A percentile compares a stretch with the other conserved stretches of the same genome.
phyloP scores from a whole-genome alignment of 768 basidiomycete genomes.

The Asterophora parasitica region DNA sequence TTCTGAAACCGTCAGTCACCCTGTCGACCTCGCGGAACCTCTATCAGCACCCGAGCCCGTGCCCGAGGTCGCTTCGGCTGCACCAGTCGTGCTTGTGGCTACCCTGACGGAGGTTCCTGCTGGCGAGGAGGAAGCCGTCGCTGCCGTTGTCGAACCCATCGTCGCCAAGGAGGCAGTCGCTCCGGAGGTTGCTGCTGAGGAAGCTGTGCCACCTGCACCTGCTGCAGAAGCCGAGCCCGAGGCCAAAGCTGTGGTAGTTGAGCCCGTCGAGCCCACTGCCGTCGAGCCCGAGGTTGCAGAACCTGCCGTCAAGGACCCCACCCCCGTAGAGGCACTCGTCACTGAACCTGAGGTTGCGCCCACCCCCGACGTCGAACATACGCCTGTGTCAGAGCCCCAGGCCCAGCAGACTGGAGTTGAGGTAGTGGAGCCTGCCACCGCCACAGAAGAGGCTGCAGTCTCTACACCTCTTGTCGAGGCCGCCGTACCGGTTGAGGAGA shows the following conservation, averaged over 20 bases:
- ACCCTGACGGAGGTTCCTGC: too few relatives aligned
- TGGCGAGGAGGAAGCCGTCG: not conserved
- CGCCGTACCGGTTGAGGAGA: not conserved
- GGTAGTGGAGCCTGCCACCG: not conserved
- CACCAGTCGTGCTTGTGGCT: too few relatives aligned
- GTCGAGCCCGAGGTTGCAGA: not conserved
- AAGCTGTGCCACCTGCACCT: not conserved
- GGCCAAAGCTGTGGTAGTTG: not conserved
- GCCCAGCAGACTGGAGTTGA: not conserved
- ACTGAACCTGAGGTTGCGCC: not conserved
- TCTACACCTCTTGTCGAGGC: not conserved
- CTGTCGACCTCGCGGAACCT: constrained; percentile 3
- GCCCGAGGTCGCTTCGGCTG: too few relatives aligned
- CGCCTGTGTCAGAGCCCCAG: not conserved
- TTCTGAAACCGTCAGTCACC: not conserved
- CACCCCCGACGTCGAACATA: not conserved
- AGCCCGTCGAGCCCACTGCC: constrained; percentile 1
- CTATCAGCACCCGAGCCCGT: not conserved
- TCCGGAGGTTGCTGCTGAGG: not conserved
- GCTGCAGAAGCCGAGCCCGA: not conserved
- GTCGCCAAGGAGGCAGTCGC: constrained; percentile 11
- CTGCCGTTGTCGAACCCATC: not conserved
- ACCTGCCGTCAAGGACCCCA: not conserved
- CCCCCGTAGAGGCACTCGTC: not conserved
- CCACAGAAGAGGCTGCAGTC: not conserved